Evolutionary conservation across 2,329 filamentous ascomycete species (phyloP), one percentile per base, ranked within the genome.

Genomic region (Akanthomyces muscarius): DNA sequence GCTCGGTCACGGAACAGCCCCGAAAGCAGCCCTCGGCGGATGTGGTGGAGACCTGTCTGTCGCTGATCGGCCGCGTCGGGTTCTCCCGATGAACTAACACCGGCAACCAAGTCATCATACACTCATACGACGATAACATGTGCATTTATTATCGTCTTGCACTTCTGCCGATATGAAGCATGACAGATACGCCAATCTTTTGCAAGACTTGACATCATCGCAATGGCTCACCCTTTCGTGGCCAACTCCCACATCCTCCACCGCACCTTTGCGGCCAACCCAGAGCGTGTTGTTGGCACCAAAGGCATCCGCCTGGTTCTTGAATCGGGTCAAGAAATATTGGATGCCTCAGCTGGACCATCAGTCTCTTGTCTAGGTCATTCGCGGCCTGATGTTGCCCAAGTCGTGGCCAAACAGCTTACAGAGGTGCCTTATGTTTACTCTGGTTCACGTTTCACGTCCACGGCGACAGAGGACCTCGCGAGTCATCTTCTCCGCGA

Each of bases 371-470:
- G 57, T 21, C 64, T 62, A 11, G 52, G 47, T 10, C 60, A 62
- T 44, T 48, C 51, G 3, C 41, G 51, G 8, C 41, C 28, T 14
- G 59, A 64, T 18, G 21, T 65, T 2, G 44, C 62, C 2, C 16
- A 57, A n/a, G 64, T 13, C 18, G 48, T 65, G 10, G 44, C 51
- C 16, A 23, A 30, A 10, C 62, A 65, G 7, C 36, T 65, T 2
- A 23, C n/a, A 5, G 41, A 64, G 18, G 44, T 65, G n/a, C 50
- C 64, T 6, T 65, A 65, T 25, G 41, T 65, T 2, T 65, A 65
- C 57, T 65, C 64, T n/a, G 64, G 64, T 1, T 52, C 62, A 13
- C 61, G 52, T 3, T 64, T 61, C 41, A 65, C 64, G 0, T 61
- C 45, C 18, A 41, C 51, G 6, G 57, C 57, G 3, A 65, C 57